Percentiles rank a stretch among this genome's conserved stretches.
Evolutionary conservation across 495 filamentous ascomycete genomes (phyloP).

Genomic region (Penicillium tannophilum): DNA sequence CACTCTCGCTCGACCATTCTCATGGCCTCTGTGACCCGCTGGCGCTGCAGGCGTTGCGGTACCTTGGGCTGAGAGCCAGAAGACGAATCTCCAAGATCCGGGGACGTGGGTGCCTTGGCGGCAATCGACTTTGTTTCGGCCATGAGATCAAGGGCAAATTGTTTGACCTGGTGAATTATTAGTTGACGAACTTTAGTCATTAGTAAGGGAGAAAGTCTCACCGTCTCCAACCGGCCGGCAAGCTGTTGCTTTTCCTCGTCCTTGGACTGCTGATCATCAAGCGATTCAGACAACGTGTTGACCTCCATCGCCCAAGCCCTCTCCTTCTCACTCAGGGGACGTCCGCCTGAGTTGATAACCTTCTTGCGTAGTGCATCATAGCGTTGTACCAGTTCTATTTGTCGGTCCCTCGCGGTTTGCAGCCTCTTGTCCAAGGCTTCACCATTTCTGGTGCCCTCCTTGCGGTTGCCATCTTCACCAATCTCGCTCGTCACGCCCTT

Average conservation of each 20-base stretch:
- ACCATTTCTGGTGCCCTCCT: constrained; percentile 46
- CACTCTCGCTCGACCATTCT: constrained; percentile 70
- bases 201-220: constrained; percentile 17
- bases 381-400: constrained; percentile 59
- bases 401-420: constrained; percentile 57
- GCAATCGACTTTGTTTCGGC: constrained; percentile 46
- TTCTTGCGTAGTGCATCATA: constrained; percentile 67
- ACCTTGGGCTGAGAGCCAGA: constrained; percentile 50
- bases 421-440: constrained; percentile 62
- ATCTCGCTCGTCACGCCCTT: constrained; percentile 67
- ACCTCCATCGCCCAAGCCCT: constrained; percentile 69
- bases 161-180: constrained; percentile 43
- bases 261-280: constrained; percentile 26
- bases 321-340: constrained; percentile 74
- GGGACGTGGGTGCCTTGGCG: constrained; percentile 26
- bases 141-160: constrained; percentile 53
- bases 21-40: constrained; percentile 70
- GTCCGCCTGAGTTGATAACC: constrained; percentile 56
- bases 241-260: constrained; percentile 33
- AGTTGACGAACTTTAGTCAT: constrained; percentile 24
- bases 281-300: constrained; percentile 43
- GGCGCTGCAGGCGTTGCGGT: constrained; percentile 66
- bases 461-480: constrained; percentile 45
- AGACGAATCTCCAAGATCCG: constrained; percentile 34
- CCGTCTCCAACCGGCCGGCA: constrained; percentile 41